These are phyloP conservation scores for Pelargonium myrrhifolium DNA, from an alignment of 441 rosid genomes.

Conservation along the genomic window DNA sequence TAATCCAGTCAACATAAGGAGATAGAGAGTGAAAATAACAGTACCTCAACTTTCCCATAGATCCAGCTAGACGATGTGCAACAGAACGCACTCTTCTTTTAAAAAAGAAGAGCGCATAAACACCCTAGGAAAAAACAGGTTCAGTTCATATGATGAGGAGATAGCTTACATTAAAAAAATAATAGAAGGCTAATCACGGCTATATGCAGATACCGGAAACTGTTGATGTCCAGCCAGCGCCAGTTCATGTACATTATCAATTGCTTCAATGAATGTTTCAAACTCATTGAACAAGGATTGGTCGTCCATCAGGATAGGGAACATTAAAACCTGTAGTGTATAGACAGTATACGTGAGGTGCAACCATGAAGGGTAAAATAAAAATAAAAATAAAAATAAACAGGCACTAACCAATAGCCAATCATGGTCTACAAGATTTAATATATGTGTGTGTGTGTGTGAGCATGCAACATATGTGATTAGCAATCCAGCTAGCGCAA, in stretches of 20 bases:
- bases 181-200: slow-evolving; percentile 8
- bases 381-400: background rate
- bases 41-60: slow-evolving; percentile 91
- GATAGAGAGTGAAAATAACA: background rate
- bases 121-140: slow-evolving; percentile 53
- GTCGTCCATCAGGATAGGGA: slow-evolving; percentile 82
- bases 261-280: slow-evolving; percentile 78
- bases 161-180: slow-evolving; percentile 11
- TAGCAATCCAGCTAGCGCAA: background rate
- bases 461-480: background rate
- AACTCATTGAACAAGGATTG: slow-evolving; percentile 70
- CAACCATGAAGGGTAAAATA: background rate
- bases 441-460: background rate
- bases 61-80: slow-evolving; percentile 81
- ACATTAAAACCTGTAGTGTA: slow-evolving; percentile 77
- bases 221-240: slow-evolving; percentile 88
- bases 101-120: slow-evolving; percentile 82
- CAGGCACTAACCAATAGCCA: background rate
- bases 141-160: slow-evolving; percentile 18
- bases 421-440: background rate
- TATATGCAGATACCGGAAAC: slow-evolving; percentile 61
- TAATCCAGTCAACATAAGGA: background rate
- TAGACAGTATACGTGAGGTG: background rate
- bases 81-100: slow-evolving; percentile 85
- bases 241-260: slow-evolving; percentile 87